phyloP scores from a whole-genome alignment of 1,284 basidiomycete species.

The Ustilago trichophora region DNA sequence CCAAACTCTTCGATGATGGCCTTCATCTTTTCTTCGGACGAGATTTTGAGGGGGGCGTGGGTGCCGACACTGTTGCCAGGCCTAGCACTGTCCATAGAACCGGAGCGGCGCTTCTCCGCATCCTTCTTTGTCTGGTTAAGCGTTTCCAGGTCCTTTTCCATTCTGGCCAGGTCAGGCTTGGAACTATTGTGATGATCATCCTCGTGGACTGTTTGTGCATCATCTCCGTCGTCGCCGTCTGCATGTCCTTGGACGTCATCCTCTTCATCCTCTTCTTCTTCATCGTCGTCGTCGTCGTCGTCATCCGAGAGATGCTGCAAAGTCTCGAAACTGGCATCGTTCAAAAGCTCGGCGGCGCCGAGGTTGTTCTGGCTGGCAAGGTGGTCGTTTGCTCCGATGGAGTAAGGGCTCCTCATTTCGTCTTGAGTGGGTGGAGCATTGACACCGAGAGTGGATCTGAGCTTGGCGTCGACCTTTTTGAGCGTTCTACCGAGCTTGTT shows the following conservation, averaged over 20 bases:
- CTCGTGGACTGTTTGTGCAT: too few relatives aligned
- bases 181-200: neutral
- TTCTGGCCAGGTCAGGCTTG: conserved; percentile 1
- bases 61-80: conserved; percentile 22
- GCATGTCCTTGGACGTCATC: conserved; percentile 3
- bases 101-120: conserved; percentile 25
- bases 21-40: conserved; percentile 43
- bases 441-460: conserved; percentile 20
- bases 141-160: conserved; percentile 2
- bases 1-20: conserved; percentile 57
- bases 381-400: conserved; percentile 36
- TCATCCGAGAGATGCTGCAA: conserved; percentile 31
- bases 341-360: conserved; percentile 32
- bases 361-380: conserved; percentile 13
- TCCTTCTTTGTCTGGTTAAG: conserved; percentile 3
- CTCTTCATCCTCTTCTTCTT: conserved; percentile 11
- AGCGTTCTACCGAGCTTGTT: conserved; percentile 21
- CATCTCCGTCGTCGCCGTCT: conserved; percentile 6
- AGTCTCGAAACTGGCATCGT: conserved; percentile 38
- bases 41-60: conserved; percentile 15
- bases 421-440: conserved; percentile 33
- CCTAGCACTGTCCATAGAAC: conserved; percentile 9
- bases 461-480: conserved; percentile 32
- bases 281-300: conserved; percentile 21
- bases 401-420: conserved; percentile 31